These are phyloP conservation scores for Xanthoparmelia taractica DNA, from an alignment of 495 filamentous ascomycete species.

Conservation along the genomic window DNA sequence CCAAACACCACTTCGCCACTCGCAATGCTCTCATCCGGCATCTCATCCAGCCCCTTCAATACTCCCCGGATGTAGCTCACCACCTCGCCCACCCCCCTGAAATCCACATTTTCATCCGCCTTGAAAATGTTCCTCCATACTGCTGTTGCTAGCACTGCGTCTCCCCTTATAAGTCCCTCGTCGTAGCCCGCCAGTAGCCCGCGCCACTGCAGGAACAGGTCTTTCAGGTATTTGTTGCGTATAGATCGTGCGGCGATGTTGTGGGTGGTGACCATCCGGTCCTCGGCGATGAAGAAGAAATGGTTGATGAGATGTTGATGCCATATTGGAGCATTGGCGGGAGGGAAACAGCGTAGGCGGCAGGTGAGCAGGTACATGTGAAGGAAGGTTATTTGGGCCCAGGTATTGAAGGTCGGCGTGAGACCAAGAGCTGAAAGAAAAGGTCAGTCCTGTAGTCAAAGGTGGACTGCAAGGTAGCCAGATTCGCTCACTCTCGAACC, in stretches of 20 bases:
- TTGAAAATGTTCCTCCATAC: slow-evolving; percentile 93
- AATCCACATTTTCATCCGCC: slow-evolving; percentile 56
- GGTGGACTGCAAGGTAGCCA: not conserved
- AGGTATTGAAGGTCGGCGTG: slow-evolving; percentile 78
- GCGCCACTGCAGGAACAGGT: slow-evolving; percentile 86
- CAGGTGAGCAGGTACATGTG: slow-evolving; percentile 91
- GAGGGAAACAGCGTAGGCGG: slow-evolving; percentile 68
- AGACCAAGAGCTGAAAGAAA: slow-evolving; percentile 49
- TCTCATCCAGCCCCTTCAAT: slow-evolving; percentile 52
- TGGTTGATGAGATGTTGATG: slow-evolving; percentile 79
- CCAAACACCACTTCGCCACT: slow-evolving; percentile 33
- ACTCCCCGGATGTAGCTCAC: slow-evolving; percentile 71
- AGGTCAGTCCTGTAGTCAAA: not conserved
- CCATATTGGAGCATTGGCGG: slow-evolving; percentile 52
- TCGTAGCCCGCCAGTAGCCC: slow-evolving; percentile 78
- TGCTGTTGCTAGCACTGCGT: slow-evolving; percentile 77
- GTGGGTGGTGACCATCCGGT: slow-evolving; percentile 71
- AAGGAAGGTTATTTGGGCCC: slow-evolving; percentile 91
- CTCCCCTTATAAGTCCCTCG: slow-evolving; percentile 73
- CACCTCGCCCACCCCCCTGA: slow-evolving; percentile 60
- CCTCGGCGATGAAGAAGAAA: slow-evolving; percentile 87
- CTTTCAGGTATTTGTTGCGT: slow-evolving; percentile 82
- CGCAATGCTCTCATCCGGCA: slow-evolving; percentile 50
- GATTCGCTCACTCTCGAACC: slow-evolving; percentile 64
- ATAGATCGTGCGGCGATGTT: slow-evolving; percentile 54